Evolutionary conservation across 352 stramenopile genomes (phyloP).

Genomic region (Globisporangium emineosum): DNA sequence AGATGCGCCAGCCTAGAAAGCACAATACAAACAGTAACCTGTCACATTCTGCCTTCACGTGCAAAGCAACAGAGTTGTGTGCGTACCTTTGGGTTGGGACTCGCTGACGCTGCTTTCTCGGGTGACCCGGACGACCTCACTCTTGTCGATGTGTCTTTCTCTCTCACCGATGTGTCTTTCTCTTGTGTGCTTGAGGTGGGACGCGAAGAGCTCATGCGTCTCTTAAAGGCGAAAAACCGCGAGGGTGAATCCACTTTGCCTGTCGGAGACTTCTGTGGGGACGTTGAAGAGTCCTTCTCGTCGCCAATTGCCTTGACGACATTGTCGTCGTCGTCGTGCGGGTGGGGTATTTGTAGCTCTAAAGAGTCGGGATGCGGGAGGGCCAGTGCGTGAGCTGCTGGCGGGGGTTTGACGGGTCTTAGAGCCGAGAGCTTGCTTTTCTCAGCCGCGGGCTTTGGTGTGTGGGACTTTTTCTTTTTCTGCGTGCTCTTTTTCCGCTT

Average conservation of each 20-base stretch:
- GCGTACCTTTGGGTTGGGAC: slow-evolving; percentile 7
- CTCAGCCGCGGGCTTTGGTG: neutral
- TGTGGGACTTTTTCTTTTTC: slow-evolving; percentile 14
- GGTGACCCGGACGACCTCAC: slow-evolving; percentile 1
- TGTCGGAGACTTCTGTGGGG: neutral
- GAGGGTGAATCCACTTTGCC: slow-evolving; percentile 16
- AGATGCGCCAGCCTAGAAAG: neutral
- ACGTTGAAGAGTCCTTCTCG: neutral
- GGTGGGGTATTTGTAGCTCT: neutral
- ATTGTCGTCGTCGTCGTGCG: neutral
- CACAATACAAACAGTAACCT: too few relatives aligned
- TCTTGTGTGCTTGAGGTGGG: neutral
- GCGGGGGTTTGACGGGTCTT: slow-evolving; percentile 12
- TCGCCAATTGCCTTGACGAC: neutral
- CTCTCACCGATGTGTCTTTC: slow-evolving; percentile 1
- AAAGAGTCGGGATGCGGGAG: neutral
- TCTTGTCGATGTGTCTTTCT: neutral
- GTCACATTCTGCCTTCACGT: neutral
- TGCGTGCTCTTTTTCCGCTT: slow-evolving; percentile 4
- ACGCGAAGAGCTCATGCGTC: neutral
- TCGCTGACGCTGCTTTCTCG: neutral
- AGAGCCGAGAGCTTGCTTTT: neutral
- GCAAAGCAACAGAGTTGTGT: neutral
- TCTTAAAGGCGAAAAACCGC: slow-evolving; percentile 18
- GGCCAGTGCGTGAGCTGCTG: neutral